Evolutionary conservation across 345 rosid species (phyloP).

Genomic region (Salix exigua): DNA sequence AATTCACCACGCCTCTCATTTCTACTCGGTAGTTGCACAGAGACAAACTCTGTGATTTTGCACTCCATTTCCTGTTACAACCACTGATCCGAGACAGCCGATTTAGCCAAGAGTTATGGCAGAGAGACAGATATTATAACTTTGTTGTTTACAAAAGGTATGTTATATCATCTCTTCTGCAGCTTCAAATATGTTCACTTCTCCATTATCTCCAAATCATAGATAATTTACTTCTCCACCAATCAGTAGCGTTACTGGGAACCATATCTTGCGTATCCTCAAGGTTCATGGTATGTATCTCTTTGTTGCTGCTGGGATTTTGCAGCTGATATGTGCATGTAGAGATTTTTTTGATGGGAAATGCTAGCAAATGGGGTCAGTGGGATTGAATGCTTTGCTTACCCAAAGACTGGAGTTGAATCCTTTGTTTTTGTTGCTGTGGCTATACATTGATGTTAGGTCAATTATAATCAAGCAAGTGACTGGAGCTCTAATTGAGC

Average conservation of each 20-base stretch:
- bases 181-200: too few relatives aligned
- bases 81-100: too few relatives aligned
- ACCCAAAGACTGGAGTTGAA: not conserved
- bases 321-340: not conserved
- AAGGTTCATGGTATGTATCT: conserved; percentile 21
- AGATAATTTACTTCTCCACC: too few relatives aligned
- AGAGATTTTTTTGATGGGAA: not conserved
- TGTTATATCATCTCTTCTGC: too few relatives aligned
- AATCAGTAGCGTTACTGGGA: conserved; percentile 25
- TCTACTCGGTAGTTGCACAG: too few relatives aligned
- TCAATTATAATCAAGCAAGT: not conserved
- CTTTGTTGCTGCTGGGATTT: not conserved
- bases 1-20: too few relatives aligned
- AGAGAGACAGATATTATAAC: too few relatives aligned
- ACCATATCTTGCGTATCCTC: conserved; percentile 30
- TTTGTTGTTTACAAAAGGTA: too few relatives aligned
- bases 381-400: not conserved
- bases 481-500: not conserved
- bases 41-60: too few relatives aligned
- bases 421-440: not conserved
- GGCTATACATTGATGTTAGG: not conserved
- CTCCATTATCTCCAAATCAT: too few relatives aligned
- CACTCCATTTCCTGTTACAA: too few relatives aligned
- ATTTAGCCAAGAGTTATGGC: too few relatives aligned
- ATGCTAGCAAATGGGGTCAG: not conserved